These are phyloP conservation scores for Trypanosoma platydactyli DNA, from an alignment of 208 protist species.

Conservation along the genomic window DNA sequence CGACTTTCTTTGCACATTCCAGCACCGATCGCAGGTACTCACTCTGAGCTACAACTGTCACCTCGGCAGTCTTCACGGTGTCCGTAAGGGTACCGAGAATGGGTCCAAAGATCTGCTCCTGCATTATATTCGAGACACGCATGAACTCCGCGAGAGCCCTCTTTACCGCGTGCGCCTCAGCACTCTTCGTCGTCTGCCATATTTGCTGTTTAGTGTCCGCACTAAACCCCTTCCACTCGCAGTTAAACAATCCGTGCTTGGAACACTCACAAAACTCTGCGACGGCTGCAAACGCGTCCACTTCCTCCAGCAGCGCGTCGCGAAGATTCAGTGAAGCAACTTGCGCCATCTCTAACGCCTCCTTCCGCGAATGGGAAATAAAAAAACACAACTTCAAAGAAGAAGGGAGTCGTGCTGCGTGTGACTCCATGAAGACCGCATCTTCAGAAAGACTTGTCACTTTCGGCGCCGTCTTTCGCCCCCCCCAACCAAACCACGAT, in stretches of 20 bases:
- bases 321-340: constrained; percentile 7
- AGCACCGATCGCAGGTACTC: constrained; percentile 21
- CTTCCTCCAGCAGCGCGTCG: constrained; percentile 19
- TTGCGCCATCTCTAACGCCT: constrained; percentile 5
- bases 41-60: constrained; percentile 2
- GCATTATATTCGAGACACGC: constrained; percentile 11
- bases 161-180: constrained; percentile 3
- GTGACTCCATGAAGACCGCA: constrained; percentile 24
- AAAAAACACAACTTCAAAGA: constrained; percentile 23
- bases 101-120: constrained; percentile 17
- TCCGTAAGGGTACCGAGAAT: constrained; percentile 20
- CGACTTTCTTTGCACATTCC: constrained; percentile 6
- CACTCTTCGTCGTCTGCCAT: neutral
- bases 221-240: neutral
- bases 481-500: constrained; percentile 43
- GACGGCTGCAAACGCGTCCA: constrained; percentile 19
- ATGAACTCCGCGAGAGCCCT: constrained; percentile 12
- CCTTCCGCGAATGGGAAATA: constrained; percentile 17
- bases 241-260: neutral
- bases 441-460: constrained; percentile 19
- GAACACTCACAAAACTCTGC: constrained; percentile 9
- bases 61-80: constrained; percentile 4
- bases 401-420: constrained; percentile 23
- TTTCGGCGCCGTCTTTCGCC: neutral
- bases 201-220: neutral